Evolutionary conservation across 2,329 filamentous ascomycete species (phyloP), one percentile per base, ranked within the genome.

Genomic region (Aureobasidium sp.): DNA sequence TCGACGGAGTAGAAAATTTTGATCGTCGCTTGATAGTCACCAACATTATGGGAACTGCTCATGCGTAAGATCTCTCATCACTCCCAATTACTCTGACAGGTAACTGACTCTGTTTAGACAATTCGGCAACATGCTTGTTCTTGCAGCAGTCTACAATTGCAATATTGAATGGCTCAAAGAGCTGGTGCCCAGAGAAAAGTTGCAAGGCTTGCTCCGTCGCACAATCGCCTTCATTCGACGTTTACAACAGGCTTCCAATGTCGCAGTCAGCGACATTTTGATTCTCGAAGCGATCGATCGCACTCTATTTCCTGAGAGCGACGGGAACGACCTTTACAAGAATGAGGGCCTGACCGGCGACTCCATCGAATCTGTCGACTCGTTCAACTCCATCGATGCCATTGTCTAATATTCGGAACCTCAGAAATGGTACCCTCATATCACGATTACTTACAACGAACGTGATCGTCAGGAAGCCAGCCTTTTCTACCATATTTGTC

Each of bases 81-180:
- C 5, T 32, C 8, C 0, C 2, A 27, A 13, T 13, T 14, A 6
- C 3, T 14, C 13, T 57, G 13, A 39, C 2, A 41, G 14, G 25
- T 16, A 27, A 29, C 42, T 50, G 36, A 47, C 30, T 0, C 61
- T 61, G 27, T 41, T 42, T 57, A 96, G 92, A 6, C 94, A 99
- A 90, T 99, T 95, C 79, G 93, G 94, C 62, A 97, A 97, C 72
- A 84, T 97, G 69, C 80, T 97, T 53, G 90, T 95, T n/a, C 83
- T 99, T 3, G 85, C 90, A 30, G 91, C 93, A 1, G 89, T 88
- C 3, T 92, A 85, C 74, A 83, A 81, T 64, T 89, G 93, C 50
- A 44, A 37, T 1, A 81, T 79, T 5, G 75, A 81, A 30, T 66
- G 64, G 48, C 81, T 95, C 1, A 75, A 76, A 5, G 72, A 77